Percentiles rank a stretch among this genome's conserved stretches.
Evolutionary conservation across 768 basidiomycete species (phyloP).

Genomic region (Xerocomellus dryophilus): DNA sequence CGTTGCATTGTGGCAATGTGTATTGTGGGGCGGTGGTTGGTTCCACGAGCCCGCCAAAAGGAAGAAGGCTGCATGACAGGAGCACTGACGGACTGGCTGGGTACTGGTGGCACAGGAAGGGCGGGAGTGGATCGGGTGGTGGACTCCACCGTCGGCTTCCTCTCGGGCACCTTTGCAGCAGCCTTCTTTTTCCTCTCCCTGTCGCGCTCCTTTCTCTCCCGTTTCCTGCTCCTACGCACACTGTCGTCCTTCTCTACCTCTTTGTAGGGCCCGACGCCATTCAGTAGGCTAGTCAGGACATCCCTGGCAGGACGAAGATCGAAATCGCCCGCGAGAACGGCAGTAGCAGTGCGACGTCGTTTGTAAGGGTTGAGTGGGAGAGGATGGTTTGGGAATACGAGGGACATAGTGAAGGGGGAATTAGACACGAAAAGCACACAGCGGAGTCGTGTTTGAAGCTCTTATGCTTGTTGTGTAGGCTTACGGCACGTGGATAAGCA

Average conservation of each 20-base stretch:
- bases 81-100: slow-evolving; percentile 28
- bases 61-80: slow-evolving; percentile 40
- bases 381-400: slow-evolving; percentile 15
- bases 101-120: slow-evolving; percentile 13
- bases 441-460: slow-evolving; percentile 35
- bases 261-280: slow-evolving; percentile 67
- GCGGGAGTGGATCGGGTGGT: slow-evolving; percentile 16
- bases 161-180: slow-evolving; percentile 36
- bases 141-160: slow-evolving; percentile 21
- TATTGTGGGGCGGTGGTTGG: slow-evolving; percentile 51
- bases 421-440: slow-evolving; percentile 26
- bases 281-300: slow-evolving; percentile 75
- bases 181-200: slow-evolving; percentile 46
- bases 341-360: slow-evolving; percentile 64
- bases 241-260: slow-evolving; percentile 62
- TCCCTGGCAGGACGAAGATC: slow-evolving; percentile 67
- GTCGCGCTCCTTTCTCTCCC: slow-evolving; percentile 46
- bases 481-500: slow-evolving; percentile 39
- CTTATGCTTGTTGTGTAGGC: slow-evolving; percentile 35
- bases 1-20: slow-evolving; percentile 68
- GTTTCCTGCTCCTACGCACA: slow-evolving; percentile 50
- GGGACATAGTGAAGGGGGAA: slow-evolving; percentile 22
- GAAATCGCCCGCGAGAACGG: slow-evolving; percentile 73
- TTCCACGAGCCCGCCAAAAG: slow-evolving; percentile 60
- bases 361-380: slow-evolving; percentile 28